Percentiles rank a stretch among this genome's conserved stretches.
These are phyloP conservation scores for Cladophialophora psammophila DNA, from an alignment of 2,329 filamentous ascomycete species.

Conservation along the genomic window DNA sequence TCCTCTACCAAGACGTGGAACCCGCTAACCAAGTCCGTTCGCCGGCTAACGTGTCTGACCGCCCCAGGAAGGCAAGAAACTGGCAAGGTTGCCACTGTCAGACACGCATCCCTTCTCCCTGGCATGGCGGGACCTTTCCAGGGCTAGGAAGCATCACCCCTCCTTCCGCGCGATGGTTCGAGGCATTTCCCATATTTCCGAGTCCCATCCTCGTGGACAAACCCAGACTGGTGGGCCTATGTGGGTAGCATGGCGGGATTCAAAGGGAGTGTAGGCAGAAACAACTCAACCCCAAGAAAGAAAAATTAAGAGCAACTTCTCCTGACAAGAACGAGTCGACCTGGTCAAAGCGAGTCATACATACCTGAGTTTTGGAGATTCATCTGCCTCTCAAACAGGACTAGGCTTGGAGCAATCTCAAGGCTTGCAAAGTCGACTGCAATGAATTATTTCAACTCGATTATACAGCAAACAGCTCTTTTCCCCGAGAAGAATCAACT, in stretches of 20 bases:
- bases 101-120: constrained; percentile 11
- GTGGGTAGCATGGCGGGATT: constrained; percentile 18
- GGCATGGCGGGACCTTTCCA: constrained; percentile 1
- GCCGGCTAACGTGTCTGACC: constrained; percentile 4
- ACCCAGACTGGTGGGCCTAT: constrained; percentile 22
- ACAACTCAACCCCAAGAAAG: constrained; percentile 16
- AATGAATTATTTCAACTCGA: constrained; percentile 10
- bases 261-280: constrained; percentile 18
- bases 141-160: constrained; percentile 30
- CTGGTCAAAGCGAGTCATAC: constrained; percentile 25
- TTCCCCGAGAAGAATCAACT: neutral
- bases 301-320: constrained; percentile 19
- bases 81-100: constrained; percentile 10
- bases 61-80: neutral
- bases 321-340: constrained; percentile 24
- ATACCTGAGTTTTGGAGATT: neutral
- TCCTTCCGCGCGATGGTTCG: constrained; percentile 27
- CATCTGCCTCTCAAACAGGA: neutral
- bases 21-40: constrained; percentile 21
- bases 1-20: constrained; percentile 24
- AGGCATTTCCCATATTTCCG: constrained; percentile 26
- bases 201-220: constrained; percentile 30
- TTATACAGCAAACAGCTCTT: neutral
- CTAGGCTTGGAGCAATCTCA: constrained; percentile 1
- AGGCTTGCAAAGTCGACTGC: constrained; percentile 12